Evolutionary conservation across 2,329 filamentous ascomycete species (phyloP).

Genomic region (Fusarium caatingaense): DNA sequence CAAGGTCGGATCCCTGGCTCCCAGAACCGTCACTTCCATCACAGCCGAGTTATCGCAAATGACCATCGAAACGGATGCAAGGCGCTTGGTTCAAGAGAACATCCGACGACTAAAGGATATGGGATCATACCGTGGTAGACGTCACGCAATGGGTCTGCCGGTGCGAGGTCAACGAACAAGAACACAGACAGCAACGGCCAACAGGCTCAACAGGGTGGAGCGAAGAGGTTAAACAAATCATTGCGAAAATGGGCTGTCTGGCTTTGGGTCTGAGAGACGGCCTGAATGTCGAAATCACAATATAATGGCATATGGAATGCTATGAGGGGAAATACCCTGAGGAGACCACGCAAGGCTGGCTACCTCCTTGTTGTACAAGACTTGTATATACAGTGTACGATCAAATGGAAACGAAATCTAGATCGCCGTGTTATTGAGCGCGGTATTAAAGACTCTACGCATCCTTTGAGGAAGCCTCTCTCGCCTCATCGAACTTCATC

Average conservation of each 20-base stretch:
- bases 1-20: conserved; percentile 78
- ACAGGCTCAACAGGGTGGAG: conserved; percentile 70
- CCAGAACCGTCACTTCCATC: conserved; percentile 82
- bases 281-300: not conserved
- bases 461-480: not conserved
- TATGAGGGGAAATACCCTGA: conserved; percentile 1
- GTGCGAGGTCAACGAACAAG: conserved; percentile 91
- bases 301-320: conserved; percentile 2
- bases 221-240: conserved; percentile 44
- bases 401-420: conserved; percentile 34
- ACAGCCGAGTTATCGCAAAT: conserved; percentile 88
- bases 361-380: conserved; percentile 46
- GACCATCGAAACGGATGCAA: conserved; percentile 92
- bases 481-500: conserved; percentile 25
- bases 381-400: conserved; percentile 49
- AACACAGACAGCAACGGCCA: conserved; percentile 73
- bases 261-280: not conserved
- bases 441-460: conserved; percentile 9
- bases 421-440: conserved; percentile 8
- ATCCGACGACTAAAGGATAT: conserved; percentile 90
- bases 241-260: not conserved
- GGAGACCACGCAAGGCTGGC: conserved; percentile 8
- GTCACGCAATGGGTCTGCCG: conserved; percentile 93
- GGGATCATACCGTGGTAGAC: conserved; percentile 85
- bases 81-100: conserved; percentile 82